Evolutionary conservation across 2,329 filamentous ascomycete species (phyloP).

Genomic region (Aspergillus transmontanensis): DNA sequence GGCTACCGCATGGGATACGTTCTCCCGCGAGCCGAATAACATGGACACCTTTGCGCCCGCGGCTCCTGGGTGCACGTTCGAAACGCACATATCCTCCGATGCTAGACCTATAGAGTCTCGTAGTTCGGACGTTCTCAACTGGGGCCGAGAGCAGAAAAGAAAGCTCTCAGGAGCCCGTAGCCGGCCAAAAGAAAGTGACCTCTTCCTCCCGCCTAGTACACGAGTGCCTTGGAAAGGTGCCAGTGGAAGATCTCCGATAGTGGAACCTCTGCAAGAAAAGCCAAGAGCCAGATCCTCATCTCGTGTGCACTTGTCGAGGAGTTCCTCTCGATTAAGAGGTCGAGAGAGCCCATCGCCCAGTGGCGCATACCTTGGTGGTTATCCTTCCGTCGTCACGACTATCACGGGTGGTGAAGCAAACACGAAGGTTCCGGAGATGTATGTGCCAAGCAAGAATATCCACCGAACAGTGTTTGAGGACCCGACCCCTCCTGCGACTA

Average conservation of each 20-base stretch:
- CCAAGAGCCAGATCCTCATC: conserved; percentile 58
- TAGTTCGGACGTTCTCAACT: conserved; percentile 31
- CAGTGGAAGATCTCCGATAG: conserved; percentile 67
- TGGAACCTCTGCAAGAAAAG: conserved; percentile 66
- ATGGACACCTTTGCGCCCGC: conserved; percentile 60
- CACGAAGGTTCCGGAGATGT: conserved; percentile 11
- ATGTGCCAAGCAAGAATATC: conserved; percentile 33
- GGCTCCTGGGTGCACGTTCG: conserved; percentile 51
- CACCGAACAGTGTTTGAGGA: conserved; percentile 28
- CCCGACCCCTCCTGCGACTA: conserved; percentile 13
- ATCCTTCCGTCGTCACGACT: conserved; percentile 36
- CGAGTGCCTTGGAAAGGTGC: conserved; percentile 69
- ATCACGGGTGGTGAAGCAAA: conserved; percentile 32
- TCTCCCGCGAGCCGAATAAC: conserved; percentile 64
- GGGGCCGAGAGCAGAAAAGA: conserved; percentile 42
- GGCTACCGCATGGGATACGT: conserved; percentile 61
- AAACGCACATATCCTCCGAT: conserved; percentile 21
- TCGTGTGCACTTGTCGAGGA: conserved; percentile 41
- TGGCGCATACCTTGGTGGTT: conserved; percentile 29
- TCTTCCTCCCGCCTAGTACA: conserved; percentile 44
- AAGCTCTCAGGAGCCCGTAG: conserved; percentile 35
- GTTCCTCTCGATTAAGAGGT: conserved; percentile 20
- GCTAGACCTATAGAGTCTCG: conserved; percentile 30
- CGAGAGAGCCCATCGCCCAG: conserved; percentile 37
- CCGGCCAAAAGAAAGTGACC: conserved; percentile 40